Conservation (phyloP, 2,329 filamentous ascomycete species). For the Epichloe uncinata region DNA sequence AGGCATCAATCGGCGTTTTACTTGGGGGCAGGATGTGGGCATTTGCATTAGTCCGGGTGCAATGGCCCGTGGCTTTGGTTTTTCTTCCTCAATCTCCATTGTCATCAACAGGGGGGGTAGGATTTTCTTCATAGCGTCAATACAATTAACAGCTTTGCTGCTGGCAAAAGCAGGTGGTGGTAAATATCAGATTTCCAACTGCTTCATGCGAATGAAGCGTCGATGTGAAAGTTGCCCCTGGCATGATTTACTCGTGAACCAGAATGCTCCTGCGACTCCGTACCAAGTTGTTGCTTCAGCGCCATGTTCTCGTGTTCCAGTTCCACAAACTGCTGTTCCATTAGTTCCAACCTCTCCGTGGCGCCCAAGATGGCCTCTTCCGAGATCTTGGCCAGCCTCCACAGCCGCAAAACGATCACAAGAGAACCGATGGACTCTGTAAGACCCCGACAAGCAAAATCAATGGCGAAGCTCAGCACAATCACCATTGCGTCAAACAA, state of each 20-base stretch:
- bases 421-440: slow-evolving; percentile 51
- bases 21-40: slow-evolving; percentile 16
- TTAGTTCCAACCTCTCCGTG: slow-evolving; percentile 45
- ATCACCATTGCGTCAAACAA: slow-evolving; percentile 52
- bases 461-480: slow-evolving; percentile 45
- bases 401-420: slow-evolving; percentile 53
- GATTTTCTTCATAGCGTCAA: not conserved
- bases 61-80: not conserved
- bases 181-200: not conserved
- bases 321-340: slow-evolving; percentile 37
- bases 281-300: slow-evolving; percentile 11
- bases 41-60: slow-evolving; percentile 9
- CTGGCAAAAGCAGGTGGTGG: not conserved
- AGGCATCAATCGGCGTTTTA: slow-evolving; percentile 24
- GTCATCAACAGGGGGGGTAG: not conserved
- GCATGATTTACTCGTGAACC: slow-evolving; percentile 5
- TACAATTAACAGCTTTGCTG: not conserved
- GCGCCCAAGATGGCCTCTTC: slow-evolving; percentile 54
- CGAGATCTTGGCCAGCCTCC: slow-evolving; percentile 57
- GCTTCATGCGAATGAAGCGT: not conserved
- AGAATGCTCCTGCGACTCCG: slow-evolving; percentile 8
- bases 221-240: not conserved
- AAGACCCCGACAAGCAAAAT: slow-evolving; percentile 45
- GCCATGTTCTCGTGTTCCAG: slow-evolving; percentile 34
- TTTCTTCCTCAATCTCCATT: not conserved